These are phyloP conservation scores for Blastomyces emzantsi DNA, from an alignment of 2,329 filamentous ascomycete species.

Conservation along the genomic window DNA sequence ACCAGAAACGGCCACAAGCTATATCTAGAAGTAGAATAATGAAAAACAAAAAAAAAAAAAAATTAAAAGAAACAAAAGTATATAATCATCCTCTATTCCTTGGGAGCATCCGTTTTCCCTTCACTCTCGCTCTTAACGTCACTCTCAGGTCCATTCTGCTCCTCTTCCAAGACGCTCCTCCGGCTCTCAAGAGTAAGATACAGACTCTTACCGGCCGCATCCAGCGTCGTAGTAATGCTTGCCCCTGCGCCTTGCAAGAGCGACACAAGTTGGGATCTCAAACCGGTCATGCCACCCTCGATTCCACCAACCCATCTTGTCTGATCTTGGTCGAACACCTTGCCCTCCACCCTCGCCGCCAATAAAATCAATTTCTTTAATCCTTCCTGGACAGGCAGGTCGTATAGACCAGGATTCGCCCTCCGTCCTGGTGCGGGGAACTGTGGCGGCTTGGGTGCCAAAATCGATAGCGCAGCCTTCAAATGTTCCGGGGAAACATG, in stretches of 20 bases:
- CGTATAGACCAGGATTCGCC: slow-evolving; percentile 72
- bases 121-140: slow-evolving; percentile 15
- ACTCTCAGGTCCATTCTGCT: slow-evolving; percentile 35
- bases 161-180: slow-evolving; percentile 70
- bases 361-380: slow-evolving; percentile 80
- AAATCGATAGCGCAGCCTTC: slow-evolving; percentile 67
- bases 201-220: slow-evolving; percentile 68
- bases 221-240: slow-evolving; percentile 66
- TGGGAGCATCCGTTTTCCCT: slow-evolving; percentile 7
- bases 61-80: background rate
- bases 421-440: slow-evolving; percentile 73
- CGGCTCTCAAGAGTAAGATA: slow-evolving; percentile 84
- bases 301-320: slow-evolving; percentile 66
- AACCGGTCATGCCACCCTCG: slow-evolving; percentile 66
- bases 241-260: slow-evolving; percentile 74
- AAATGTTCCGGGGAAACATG: slow-evolving; percentile 75
- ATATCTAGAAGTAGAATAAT: background rate
- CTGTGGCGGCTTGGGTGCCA: slow-evolving; percentile 59
- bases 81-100: slow-evolving; percentile 4
- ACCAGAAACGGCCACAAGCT: background rate
- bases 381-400: slow-evolving; percentile 66
- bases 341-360: slow-evolving; percentile 78
- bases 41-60: background rate
- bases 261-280: slow-evolving; percentile 70
- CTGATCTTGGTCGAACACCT: slow-evolving; percentile 68